Evolutionary conservation across 1,284 basidiomycete species (phyloP), one percentile per base, ranked within the genome.

Genomic region (Fistulinella cinereoalba): DNA sequence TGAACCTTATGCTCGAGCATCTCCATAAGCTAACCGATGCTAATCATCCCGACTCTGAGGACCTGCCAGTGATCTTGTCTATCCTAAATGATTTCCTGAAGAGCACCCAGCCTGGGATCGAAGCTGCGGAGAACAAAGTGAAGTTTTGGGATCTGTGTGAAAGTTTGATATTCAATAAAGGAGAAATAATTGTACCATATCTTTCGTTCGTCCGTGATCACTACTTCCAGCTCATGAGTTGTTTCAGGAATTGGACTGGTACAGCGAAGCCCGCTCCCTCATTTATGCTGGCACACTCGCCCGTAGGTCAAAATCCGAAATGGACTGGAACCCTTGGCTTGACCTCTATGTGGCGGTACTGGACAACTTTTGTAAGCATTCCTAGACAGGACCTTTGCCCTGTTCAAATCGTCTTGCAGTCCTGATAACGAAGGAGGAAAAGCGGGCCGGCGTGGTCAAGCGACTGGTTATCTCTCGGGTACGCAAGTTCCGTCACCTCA

Each of bases 91-190:
- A 82, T 42, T 81, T 80, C 56, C 74, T 91, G 50, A 88, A 85
- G 71, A 82, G 82, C 51, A 86, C 85, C 0, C 82, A 92, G 60
- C 88, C 88, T 1, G 91, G 91, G 2, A 92, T 93, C 46, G 85
- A 82, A 50, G 85, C 81, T 15, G 87, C 90, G 1, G 88, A 92
- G 62, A 77, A 78, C 50, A 90, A 91, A 62, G 89, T 91, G 51
- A 89, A 88, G 60, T 83, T 89, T 51, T 88, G 85, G 83, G 80
- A 74, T 44, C 67, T 92, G 1, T 81, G 80, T 52, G 88, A 92
- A 67, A 84, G 78, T 55, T 62, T 93, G 45, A 65, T 79, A 11
- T 89, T 81, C 58, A 79, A 80, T 58, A 81, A 76, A 50, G 89
- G 85, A 29, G 90, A 92, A 63, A 81, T 92, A 21, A 82, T 91